These are phyloP conservation scores for Hirschioporus abietinus DNA, from an alignment of 768 basidiomycete species.

Conservation along the genomic window DNA sequence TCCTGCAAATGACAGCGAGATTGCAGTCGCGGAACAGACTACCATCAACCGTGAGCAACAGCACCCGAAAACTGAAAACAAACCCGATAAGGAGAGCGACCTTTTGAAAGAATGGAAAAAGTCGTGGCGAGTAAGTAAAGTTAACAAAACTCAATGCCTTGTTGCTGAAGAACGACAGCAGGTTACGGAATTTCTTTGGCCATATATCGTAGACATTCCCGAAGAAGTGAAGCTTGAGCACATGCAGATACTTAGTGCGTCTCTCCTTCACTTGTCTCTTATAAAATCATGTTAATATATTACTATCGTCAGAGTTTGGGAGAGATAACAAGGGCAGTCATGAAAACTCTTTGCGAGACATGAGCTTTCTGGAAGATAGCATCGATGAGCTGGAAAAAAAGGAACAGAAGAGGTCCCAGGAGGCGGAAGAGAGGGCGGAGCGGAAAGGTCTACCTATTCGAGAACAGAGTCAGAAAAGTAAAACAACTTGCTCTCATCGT, in stretches of 20 bases:
- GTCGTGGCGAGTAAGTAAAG: background rate
- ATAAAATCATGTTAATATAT: background rate
- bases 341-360: background rate
- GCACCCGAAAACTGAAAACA: background rate
- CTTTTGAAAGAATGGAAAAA: background rate
- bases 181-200: background rate
- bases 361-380: background rate
- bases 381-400: background rate
- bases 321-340: background rate
- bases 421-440: background rate
- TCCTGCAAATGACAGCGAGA: background rate
- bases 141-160: background rate
- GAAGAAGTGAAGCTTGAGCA: background rate
- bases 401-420: background rate
- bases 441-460: background rate
- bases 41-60: background rate
- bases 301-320: background rate
- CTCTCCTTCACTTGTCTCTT: background rate
- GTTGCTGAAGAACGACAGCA: background rate
- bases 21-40: background rate
- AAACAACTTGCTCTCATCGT: background rate
- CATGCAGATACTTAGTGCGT: background rate
- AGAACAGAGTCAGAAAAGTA: background rate
- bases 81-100: background rate
- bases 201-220: background rate